Base-by-base conservation (phyloP, 2,329 filamentous ascomycete genomes). In the Macroventuria anomochaeta region DNA sequence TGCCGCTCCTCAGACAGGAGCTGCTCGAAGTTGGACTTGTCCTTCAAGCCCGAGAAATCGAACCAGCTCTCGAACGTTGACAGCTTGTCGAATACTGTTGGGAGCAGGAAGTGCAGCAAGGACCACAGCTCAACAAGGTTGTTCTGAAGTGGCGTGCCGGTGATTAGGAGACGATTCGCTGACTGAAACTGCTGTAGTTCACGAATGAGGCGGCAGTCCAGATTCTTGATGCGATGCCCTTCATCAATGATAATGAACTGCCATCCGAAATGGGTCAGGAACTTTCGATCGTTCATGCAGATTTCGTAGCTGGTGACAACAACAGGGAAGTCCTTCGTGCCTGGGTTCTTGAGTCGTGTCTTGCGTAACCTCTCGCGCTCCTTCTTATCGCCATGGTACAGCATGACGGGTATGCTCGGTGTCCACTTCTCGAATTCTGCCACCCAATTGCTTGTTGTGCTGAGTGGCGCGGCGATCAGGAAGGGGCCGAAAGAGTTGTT, bases 201-300 rank as follows among this genome's bases (percentile, higher is more conserved):
- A 40, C 91, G 88, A 59, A 97, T 96, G 0, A 99, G 81, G 53
- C 91, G 90, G 25, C 93, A 96, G 42, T 97, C 93, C 58, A 96
- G 88, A 61, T 99, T 99, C 79, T 99, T 99, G 82, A 99, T 87
- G 1, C 95, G 88, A 71, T 99, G 95, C 0, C 95, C 95, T 76
- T 99, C 95, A 63, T 99, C 93, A 57, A 99, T 96, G 62, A 99
- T 95, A 67, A 99, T 97, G 64, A 96, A 97, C 47, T 96, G 91
- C 95, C 95, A 99, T 29, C 92, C 88, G 51, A 96, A 93, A 52
- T 89, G 88, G 0, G 87, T 86, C 5, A 99, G 78, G 29, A 88
- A 88, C 46, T 91, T 88, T 31, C 90, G 86, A 70, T 99, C 95
- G 64, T 91, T 88, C 76, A 99, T 88, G 47, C 96, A 93, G 70